These are phyloP conservation scores for Neoscytalidium dimidiatum DNA, from an alignment of 2,329 filamentous ascomycete species.

Conservation along the genomic window DNA sequence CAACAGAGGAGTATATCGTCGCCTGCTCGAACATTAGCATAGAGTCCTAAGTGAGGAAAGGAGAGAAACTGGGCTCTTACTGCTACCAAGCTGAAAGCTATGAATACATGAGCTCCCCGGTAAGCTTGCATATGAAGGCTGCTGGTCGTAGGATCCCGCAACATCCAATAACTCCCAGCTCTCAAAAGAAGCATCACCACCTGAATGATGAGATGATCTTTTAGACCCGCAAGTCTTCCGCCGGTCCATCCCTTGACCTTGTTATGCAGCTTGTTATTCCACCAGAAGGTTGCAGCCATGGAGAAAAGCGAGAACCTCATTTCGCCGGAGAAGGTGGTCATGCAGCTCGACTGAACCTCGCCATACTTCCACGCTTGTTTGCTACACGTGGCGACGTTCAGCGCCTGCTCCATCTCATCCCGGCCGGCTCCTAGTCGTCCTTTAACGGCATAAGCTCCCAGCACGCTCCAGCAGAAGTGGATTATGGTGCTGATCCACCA, in stretches of 20 bases:
- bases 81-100: constrained; percentile 55
- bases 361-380: constrained; percentile 25
- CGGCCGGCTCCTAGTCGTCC: constrained; percentile 18
- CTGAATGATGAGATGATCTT: constrained; percentile 68
- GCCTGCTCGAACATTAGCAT: constrained; percentile 22
- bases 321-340: constrained; percentile 27
- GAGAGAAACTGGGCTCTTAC: constrained; percentile 49
- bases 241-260: constrained; percentile 59
- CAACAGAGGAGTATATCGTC: constrained; percentile 43
- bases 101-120: constrained; percentile 55
- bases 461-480: constrained; percentile 39
- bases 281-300: constrained; percentile 60
- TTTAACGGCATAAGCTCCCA: constrained; percentile 27
- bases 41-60: background rate
- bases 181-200: constrained; percentile 60
- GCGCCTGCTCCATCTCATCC: constrained; percentile 1
- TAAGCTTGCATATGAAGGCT: constrained; percentile 38
- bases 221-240: constrained; percentile 56
- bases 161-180: constrained; percentile 40
- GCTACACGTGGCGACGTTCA: constrained; percentile 24
- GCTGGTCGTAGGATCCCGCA: constrained; percentile 25
- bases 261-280: constrained; percentile 68
- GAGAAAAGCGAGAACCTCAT: constrained; percentile 45
- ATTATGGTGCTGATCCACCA: constrained; percentile 43
- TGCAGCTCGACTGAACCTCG: constrained; percentile 30